phyloP scores from a whole-genome alignment of 768 basidiomycete genomes.

The Auriscalpium orientale region DNA sequence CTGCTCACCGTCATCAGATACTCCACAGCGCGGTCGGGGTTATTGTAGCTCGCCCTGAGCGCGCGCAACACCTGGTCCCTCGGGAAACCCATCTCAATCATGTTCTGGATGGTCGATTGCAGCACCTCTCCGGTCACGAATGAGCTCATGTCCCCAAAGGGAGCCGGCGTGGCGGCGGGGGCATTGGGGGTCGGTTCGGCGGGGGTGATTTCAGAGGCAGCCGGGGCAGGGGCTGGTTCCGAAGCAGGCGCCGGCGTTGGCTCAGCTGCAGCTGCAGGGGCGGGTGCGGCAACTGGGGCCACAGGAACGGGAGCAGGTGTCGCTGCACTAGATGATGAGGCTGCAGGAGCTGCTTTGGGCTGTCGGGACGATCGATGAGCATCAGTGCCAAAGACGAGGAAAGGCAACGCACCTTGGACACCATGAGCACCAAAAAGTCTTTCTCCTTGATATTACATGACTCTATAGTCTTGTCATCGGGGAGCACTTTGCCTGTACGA shows the following conservation, averaged over 20 bases:
- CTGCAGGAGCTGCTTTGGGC: constrained; percentile 47
- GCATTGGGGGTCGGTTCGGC: constrained; percentile 25
- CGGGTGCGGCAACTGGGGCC: constrained; percentile 21
- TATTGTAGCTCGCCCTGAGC: constrained; percentile 90
- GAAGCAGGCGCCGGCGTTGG: constrained; percentile 24
- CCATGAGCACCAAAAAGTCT: constrained; percentile 99
- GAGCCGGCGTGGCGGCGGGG: constrained; percentile 24
- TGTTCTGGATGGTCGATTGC: constrained; percentile 70
- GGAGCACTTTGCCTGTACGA: constrained; percentile 76
- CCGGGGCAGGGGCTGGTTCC: constrained; percentile 25
- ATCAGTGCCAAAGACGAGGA: not conserved
- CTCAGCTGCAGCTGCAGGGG: constrained; percentile 24
- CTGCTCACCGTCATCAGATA: constrained; percentile 83
- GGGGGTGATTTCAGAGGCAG: constrained; percentile 27
- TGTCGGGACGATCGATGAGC: constrained; percentile 16
- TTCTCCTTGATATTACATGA: constrained; percentile 94
- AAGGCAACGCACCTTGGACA: constrained; percentile 69
- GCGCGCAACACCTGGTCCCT: constrained; percentile 80
- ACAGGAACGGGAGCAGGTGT: constrained; percentile 22
- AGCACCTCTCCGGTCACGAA: constrained; percentile 76
- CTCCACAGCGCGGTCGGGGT: constrained; percentile 97
- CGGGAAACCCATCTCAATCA: constrained; percentile 93
- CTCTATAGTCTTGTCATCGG: constrained; percentile 81
- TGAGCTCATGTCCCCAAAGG: constrained; percentile 41
- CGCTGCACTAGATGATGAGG: constrained; percentile 21